Base-by-base conservation (phyloP, 495 filamentous ascomycete genomes). In the Cercophora scortea region DNA sequence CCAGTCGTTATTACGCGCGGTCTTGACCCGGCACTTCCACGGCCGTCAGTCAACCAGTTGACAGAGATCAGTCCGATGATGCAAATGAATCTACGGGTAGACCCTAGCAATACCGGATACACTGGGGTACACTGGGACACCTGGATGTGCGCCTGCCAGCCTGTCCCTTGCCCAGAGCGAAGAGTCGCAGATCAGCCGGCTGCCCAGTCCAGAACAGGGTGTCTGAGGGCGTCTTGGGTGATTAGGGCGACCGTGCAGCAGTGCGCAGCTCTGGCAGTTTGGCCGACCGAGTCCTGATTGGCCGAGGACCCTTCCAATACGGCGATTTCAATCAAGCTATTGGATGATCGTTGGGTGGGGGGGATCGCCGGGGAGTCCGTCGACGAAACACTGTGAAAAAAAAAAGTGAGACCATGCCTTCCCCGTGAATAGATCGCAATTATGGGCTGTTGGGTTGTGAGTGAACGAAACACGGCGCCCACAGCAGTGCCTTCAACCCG, bases 21-120 rank as follows among this genome's bases (percentile, higher is more conserved):
- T 47, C 45, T 35, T 35, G 49, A 41, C 47, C 46, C 60, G 55
- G 59, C 62, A 64, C 59, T 61, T 63, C 55, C 55, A 64, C 59
- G 61, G 54, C 40, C 42, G 51, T 47, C 49, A 51, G 51, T 51
- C 49, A 50, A n/a, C 25, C 25, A 5, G 25, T 25, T 25, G 25
- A 5, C 25, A 5, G 25, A 25, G 25, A 25, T 25, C 25, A 25
- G 25, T 25, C 25, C 25, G 25, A 25, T 25, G 25, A 25, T 25
- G 25, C 25, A 25, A 25, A 25, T 25, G 25, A 25, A 25, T 25
- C 25, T 25, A 25, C 25, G 25, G 25, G 5, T 25, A 25, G 25
- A 25, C 25, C 25, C 25, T 25, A 25, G 25, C 25, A 25, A 5
- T 25, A 25, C 25, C 2, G 25, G 25, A 25, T 25, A 25, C 25